Conservation (phyloP, 345 rosid species). For the Bruguiera sexangula region DNA sequence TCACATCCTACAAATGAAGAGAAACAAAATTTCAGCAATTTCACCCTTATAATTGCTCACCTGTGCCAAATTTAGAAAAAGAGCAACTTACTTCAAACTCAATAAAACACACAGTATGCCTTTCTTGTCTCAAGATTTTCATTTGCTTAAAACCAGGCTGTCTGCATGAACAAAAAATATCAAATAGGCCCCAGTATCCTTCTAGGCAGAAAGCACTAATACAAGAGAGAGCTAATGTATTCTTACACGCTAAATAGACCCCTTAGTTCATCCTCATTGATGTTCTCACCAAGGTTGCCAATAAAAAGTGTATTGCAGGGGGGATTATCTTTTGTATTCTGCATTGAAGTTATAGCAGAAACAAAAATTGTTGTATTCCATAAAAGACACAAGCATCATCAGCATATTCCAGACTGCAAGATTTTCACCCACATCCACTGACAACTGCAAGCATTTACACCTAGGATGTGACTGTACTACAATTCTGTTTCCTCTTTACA, state of each 20-base stretch:
- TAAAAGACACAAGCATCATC: too few species aligned
- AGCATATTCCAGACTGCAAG: too few species aligned
- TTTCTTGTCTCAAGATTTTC: constrained; percentile 94
- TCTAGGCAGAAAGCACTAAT: constrained; percentile 3
- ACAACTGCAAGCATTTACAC: too few species aligned
- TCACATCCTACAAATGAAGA: constrained; percentile 61
- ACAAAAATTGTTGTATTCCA: too few species aligned
- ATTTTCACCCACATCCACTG: too few species aligned
- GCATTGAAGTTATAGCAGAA: constrained; percentile 11
- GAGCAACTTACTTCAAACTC: constrained; percentile 77
- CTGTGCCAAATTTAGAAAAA: neutral
- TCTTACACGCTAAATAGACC: constrained; percentile 84
- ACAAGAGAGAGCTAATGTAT: constrained; percentile 23
- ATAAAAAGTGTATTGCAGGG: constrained; percentile 97
- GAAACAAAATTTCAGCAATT: constrained; percentile 12
- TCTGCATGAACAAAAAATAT: constrained; percentile 44
- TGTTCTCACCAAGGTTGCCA: constrained; percentile 96
- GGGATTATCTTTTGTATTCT: constrained; percentile 96
- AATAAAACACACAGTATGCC: constrained; percentile 97
- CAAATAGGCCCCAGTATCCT: constrained; percentile 17
- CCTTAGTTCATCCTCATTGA: constrained; percentile 92
- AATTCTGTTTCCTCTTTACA: too few species aligned
- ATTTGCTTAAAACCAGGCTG: constrained; percentile 99
- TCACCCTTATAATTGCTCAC: neutral
- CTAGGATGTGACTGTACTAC: too few species aligned